phyloP scores from a whole-genome alignment of 1,284 basidiomycete genomes.

The Pulchroboletus neoregius region DNA sequence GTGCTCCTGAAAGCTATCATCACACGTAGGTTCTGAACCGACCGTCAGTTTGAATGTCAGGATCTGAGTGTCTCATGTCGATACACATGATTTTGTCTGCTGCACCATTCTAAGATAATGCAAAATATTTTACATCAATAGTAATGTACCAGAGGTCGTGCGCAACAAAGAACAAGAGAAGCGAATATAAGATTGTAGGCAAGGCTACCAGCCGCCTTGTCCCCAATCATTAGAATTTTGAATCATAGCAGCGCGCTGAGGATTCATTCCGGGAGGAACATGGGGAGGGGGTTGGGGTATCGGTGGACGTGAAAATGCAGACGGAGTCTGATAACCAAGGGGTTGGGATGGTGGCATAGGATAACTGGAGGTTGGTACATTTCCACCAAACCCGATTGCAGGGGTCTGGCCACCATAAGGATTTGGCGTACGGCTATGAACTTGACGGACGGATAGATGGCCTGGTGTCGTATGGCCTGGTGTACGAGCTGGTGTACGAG shows the following conservation, averaged over 20 bases:
- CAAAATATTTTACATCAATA: constrained; percentile 26
- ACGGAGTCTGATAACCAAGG: constrained; percentile 64
- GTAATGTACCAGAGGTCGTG: constrained; percentile 21
- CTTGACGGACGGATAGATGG: constrained; percentile 66
- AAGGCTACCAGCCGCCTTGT: constrained; percentile 32
- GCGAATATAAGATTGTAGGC: constrained; percentile 12
- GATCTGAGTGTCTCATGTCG: neutral
- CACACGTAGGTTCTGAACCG: too few relatives aligned
- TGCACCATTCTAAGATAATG: constrained; percentile 24
- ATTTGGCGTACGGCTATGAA: constrained; percentile 64
- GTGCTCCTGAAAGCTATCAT: too few relatives aligned
- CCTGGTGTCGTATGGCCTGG: constrained; percentile 74
- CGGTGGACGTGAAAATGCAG: constrained; percentile 40
- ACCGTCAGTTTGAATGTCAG: too few relatives aligned
- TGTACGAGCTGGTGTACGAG: constrained; percentile 71
- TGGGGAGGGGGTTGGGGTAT: constrained; percentile 40
- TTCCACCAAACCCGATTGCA: constrained; percentile 35
- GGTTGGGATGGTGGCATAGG: constrained; percentile 38
- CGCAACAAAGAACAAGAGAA: constrained; percentile 13
- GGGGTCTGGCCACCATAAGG: constrained; percentile 59
- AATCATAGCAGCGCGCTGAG: constrained; percentile 58
- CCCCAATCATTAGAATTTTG: constrained; percentile 42
- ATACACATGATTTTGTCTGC: neutral
- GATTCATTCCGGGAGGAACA: constrained; percentile 57
- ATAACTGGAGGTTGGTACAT: constrained; percentile 27